Conservation (phyloP, 2,329 filamentous ascomycete genomes). For the Rhynchosporium agropyri region DNA sequence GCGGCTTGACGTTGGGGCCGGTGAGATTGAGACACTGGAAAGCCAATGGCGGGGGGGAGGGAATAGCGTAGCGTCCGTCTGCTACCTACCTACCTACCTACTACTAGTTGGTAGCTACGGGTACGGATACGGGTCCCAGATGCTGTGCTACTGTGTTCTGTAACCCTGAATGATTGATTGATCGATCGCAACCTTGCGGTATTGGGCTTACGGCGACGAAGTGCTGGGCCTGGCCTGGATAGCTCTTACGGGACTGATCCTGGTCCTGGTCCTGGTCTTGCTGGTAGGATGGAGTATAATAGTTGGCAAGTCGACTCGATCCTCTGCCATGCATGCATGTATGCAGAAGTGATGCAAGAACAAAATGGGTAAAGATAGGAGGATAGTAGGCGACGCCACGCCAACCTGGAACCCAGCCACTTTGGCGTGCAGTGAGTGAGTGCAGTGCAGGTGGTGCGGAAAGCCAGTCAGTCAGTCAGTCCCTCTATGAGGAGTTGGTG, state of each 20-base stretch:
- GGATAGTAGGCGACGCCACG: too few relatives aligned
- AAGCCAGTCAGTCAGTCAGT: too few relatives aligned
- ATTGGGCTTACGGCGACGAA: slow-evolving; percentile 10
- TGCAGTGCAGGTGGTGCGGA: background rate
- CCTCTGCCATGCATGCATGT: slow-evolving; percentile 9
- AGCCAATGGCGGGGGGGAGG: slow-evolving; percentile 18
- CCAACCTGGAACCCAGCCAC: slow-evolving; percentile 3
- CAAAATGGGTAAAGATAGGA: too few relatives aligned
- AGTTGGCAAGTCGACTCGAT: slow-evolving; percentile 13
- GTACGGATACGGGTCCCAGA: background rate
- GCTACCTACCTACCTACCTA: background rate
- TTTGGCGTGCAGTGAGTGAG: background rate
- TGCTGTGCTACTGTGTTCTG: background rate
- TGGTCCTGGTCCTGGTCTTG: background rate
- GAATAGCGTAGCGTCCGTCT: slow-evolving; percentile 2
- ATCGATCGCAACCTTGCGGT: slow-evolving; percentile 16
- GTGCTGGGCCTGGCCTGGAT: slow-evolving; percentile 4
- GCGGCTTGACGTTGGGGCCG: background rate
- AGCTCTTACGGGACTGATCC: background rate
- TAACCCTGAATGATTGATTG: slow-evolving; percentile 7
- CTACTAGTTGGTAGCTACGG: too few relatives aligned
- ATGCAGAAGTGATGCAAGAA: background rate
- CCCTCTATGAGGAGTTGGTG: too few relatives aligned
- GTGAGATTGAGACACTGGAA: slow-evolving; percentile 18
- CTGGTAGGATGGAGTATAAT: background rate